Conservation (phyloP, 495 filamentous ascomycete genomes). For the Neurospora sp. region DNA sequence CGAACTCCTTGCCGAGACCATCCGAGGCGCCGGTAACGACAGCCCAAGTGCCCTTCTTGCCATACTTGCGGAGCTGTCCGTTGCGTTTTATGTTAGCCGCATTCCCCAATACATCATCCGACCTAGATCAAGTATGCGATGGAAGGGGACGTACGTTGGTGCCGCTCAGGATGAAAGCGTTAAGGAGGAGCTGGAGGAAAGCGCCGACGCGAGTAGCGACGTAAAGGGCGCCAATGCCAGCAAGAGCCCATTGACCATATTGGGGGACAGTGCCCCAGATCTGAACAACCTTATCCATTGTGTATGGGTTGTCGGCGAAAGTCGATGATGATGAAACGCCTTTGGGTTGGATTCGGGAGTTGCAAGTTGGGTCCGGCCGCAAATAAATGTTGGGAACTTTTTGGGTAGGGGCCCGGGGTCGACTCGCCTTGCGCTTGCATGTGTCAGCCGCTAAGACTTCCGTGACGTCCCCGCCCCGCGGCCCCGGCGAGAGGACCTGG, state of each 20-base stretch:
- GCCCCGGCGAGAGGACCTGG: not conserved
- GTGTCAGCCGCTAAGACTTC: not conserved
- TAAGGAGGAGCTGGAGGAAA: slow-evolving; percentile 56
- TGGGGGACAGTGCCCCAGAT: slow-evolving; percentile 28
- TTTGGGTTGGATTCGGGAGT: not conserved
- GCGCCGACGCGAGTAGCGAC: slow-evolving; percentile 46
- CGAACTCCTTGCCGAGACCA: slow-evolving; percentile 94
- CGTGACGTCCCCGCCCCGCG: not conserved
- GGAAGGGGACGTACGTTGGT: slow-evolving; percentile 36
- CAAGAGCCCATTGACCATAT: slow-evolving; percentile 25
- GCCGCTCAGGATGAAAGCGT: slow-evolving; percentile 64
- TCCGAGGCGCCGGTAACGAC: slow-evolving; percentile 93
- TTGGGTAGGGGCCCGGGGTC: not conserved
- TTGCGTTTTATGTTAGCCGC: not conserved
- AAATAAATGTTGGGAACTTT: not conserved
- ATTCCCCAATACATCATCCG: not conserved
- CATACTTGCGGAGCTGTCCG: slow-evolving; percentile 82
- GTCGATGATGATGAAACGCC: not conserved
- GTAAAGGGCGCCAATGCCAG: slow-evolving; percentile 49
- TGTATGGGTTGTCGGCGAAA: not conserved
- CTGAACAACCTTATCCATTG: slow-evolving; percentile 29
- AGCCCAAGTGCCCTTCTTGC: slow-evolving; percentile 86
- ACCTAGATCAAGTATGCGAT: too few relatives aligned
- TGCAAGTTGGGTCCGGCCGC: not conserved
- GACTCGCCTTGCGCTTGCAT: not conserved